Evolutionary conservation across 768 basidiomycete species (phyloP).

Genomic region (Chiua virens): DNA sequence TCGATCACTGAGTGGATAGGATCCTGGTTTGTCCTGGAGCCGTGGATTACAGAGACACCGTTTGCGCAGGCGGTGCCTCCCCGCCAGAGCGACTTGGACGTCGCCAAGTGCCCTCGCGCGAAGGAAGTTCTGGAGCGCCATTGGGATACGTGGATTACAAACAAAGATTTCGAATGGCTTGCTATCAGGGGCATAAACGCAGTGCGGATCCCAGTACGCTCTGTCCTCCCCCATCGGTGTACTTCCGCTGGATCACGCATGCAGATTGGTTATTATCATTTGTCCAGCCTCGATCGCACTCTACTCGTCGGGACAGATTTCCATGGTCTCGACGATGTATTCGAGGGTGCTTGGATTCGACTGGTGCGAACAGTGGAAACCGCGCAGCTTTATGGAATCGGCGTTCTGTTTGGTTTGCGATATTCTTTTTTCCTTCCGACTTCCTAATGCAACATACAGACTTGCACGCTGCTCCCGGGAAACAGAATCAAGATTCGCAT

Average conservation of each 20-base stretch:
- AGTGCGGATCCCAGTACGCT: slow-evolving; percentile 62
- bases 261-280: slow-evolving; percentile 74
- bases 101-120: slow-evolving; percentile 53
- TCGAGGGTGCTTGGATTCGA: slow-evolving; percentile 65
- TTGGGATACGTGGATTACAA: slow-evolving; percentile 56
- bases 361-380: slow-evolving; percentile 58
- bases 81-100: slow-evolving; percentile 67
- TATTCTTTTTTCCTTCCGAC: slow-evolving; percentile 7
- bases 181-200: slow-evolving; percentile 54
- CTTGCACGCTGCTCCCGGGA: slow-evolving; percentile 73
- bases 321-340: slow-evolving; percentile 46
- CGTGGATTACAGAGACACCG: slow-evolving; percentile 67
- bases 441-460: slow-evolving; percentile 42
- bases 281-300: slow-evolving; percentile 57
- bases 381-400: slow-evolving; percentile 59
- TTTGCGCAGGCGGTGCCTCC: slow-evolving; percentile 54
- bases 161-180: slow-evolving; percentile 56
- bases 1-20: slow-evolving; percentile 39
- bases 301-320: slow-evolving; percentile 70
- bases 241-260: neutral
- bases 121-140: slow-evolving; percentile 44
- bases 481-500: slow-evolving; percentile 70
- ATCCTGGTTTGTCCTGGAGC: slow-evolving; percentile 77
- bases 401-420: slow-evolving; percentile 65
- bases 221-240: slow-evolving; percentile 34